A percentile compares a stretch with the other conserved stretches of the same genome.
These are phyloP conservation scores for Pythium plurisporium DNA, from an alignment of 352 stramenopile genomes.

Conservation along the genomic window DNA sequence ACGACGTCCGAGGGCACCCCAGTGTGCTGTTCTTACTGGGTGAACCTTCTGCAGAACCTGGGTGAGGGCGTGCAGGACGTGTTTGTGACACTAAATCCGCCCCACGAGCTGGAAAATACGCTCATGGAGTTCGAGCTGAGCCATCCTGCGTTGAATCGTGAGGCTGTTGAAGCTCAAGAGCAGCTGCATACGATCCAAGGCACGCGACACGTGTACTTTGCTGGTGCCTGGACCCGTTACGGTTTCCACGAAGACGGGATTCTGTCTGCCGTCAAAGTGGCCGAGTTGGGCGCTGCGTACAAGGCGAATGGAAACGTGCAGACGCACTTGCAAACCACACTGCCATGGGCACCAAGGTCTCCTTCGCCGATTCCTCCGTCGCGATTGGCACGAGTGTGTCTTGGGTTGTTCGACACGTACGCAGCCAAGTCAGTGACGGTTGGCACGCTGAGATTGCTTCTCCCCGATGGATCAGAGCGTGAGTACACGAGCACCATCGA, in stretches of 20 bases:
- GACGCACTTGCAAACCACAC: not conserved
- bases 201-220: conserved; percentile 82
- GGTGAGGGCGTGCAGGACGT: conserved; percentile 44
- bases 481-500: not conserved
- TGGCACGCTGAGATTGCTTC: conserved; percentile 12
- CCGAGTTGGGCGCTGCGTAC: conserved; percentile 11
- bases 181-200: conserved; percentile 54
- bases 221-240: conserved; percentile 83
- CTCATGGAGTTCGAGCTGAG: conserved; percentile 45
- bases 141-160: conserved; percentile 79
- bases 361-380: conserved; percentile 20
- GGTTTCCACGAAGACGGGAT: conserved; percentile 90
- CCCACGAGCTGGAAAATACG: conserved; percentile 39
- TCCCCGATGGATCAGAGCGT: conserved; percentile 22
- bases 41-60: conserved; percentile 86
- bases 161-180: conserved; percentile 49
- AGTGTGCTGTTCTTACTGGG: conserved; percentile 76
- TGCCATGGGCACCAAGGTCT: conserved; percentile 18
- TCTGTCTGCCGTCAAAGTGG: conserved; percentile 22
- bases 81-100: conserved; percentile 89
- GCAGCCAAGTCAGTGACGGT: conserved; percentile 16
- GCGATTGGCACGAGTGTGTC: conserved; percentile 7
- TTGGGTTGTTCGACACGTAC: conserved; percentile 20
- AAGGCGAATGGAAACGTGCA: conserved; percentile 2
- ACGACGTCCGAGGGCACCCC: conserved; percentile 25